A percentile compares a stretch with the other conserved stretches of the same genome.
These are phyloP conservation scores for Royoungia palumana DNA, from an alignment of 768 basidiomycete species.

Conservation along the genomic window DNA sequence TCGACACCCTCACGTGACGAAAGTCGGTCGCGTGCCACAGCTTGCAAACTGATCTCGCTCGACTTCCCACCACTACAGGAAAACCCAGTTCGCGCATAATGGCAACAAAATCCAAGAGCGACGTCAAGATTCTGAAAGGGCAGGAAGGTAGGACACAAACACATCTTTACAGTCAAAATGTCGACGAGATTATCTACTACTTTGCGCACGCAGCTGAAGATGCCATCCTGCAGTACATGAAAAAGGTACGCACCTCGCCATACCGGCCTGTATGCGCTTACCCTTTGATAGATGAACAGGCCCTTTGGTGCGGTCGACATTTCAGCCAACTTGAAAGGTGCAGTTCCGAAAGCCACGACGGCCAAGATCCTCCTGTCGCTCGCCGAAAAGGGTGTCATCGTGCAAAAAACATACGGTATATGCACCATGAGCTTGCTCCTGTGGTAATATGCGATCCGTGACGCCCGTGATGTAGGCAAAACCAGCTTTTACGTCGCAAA, in stretches of 20 bases:
- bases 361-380: slow-evolving; percentile 81
- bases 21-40: background rate
- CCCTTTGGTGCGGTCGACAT: slow-evolving; percentile 92
- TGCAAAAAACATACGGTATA: slow-evolving; percentile 80
- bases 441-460: background rate
- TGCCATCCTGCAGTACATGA: slow-evolving; percentile 74
- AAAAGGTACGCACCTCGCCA: slow-evolving; percentile 43
- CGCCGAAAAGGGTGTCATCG: slow-evolving; percentile 81
- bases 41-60: background rate
- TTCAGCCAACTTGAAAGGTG: slow-evolving; percentile 85
- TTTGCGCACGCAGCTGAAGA: slow-evolving; percentile 55
- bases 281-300: slow-evolving; percentile 73
- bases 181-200: no score
- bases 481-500: slow-evolving; percentile 85
- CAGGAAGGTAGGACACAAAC: slow-evolving; percentile 51
- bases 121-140: slow-evolving; percentile 66
- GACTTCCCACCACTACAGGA: background rate
- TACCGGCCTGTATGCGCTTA: slow-evolving; percentile 8
- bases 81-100: slow-evolving; percentile 14
- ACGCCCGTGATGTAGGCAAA: slow-evolving; percentile 52
- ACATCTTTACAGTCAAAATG: no score
- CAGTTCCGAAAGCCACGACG: slow-evolving; percentile 76
- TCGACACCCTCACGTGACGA: background rate
- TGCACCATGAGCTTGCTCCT: no score
- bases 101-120: slow-evolving; percentile 51